A percentile compares a stretch with the other conserved stretches of the same genome.
These are phyloP conservation scores for Penicillium digitatum DNA, from an alignment of 2,329 filamentous ascomycete species.

Conservation along the genomic window DNA sequence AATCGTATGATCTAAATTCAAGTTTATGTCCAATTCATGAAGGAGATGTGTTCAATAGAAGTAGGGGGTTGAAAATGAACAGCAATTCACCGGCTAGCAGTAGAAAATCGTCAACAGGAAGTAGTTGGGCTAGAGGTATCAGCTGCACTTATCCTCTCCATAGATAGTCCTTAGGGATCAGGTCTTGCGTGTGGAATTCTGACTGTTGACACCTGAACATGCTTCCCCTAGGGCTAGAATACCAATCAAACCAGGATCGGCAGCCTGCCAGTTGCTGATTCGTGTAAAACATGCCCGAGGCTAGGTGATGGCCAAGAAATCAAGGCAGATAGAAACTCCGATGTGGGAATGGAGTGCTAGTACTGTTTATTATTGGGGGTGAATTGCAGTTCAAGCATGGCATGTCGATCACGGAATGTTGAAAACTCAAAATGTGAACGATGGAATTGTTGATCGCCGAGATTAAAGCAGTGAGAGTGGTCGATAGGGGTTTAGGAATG, in stretches of 20 bases:
- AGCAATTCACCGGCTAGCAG: not conserved
- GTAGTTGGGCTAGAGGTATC: conserved; percentile 2
- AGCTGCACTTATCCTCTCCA: conserved; percentile 13
- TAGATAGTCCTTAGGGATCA: conserved; percentile 3
- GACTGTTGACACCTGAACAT: not conserved
- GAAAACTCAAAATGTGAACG: not conserved
- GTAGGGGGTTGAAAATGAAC: not conserved
- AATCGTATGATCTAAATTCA: not conserved
- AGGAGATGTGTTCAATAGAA: not conserved
- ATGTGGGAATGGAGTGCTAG: not conserved
- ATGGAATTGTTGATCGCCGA: not conserved
- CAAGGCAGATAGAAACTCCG: not conserved
- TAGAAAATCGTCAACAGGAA: not conserved
- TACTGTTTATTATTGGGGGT: not conserved
- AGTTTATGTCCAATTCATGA: not conserved
- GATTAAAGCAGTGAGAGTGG: not conserved
- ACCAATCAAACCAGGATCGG: not conserved
- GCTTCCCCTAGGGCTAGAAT: not conserved
- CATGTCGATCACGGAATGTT: conserved; percentile 9
- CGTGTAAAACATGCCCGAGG: not conserved
- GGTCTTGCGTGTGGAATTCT: conserved; percentile 15
- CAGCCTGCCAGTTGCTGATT: not conserved
- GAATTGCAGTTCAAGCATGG: not conserved
- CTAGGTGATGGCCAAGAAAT: not conserved
- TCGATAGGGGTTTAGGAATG: not conserved